Evolutionary conservation across 1,139 yeast species (phyloP).

Genomic region (Blastobotrys indianensis): DNA sequence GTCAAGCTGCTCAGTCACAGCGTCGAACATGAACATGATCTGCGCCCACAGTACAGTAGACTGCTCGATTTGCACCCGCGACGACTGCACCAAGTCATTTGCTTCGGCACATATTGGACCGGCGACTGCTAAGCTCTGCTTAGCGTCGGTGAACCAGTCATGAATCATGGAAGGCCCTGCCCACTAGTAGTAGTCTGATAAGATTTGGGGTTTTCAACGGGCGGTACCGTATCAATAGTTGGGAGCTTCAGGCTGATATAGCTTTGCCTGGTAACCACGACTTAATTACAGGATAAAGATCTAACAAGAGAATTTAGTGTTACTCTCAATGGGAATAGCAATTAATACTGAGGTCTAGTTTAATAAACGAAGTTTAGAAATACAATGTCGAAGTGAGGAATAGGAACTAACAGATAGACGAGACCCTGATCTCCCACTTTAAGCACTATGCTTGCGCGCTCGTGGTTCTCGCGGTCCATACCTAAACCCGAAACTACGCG

Average conservation of each 20-base stretch:
- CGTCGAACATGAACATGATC: constrained; percentile 28
- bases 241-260: background rate
- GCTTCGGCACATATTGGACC: constrained; percentile 37
- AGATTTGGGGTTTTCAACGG: background rate
- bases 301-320: too few species aligned
- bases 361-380: too few species aligned
- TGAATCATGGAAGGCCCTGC: constrained; percentile 7
- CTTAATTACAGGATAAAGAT: too few species aligned
- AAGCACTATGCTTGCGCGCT: too few species aligned
- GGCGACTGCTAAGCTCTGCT: constrained; percentile 32
- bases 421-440: too few species aligned
- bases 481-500: too few species aligned
- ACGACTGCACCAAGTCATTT: constrained; percentile 28
- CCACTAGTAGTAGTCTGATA: background rate
- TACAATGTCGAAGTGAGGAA: too few species aligned
- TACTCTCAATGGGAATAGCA: too few species aligned
- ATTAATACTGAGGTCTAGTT: too few species aligned
- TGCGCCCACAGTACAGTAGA: constrained; percentile 35
- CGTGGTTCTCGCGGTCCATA: too few species aligned
- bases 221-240: background rate
- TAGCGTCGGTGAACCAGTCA: constrained; percentile 31
- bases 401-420: too few species aligned
- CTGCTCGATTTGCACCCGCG: constrained; percentile 28
- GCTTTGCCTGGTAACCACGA: background rate
- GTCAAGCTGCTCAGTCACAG: constrained; percentile 31